Evolutionary conservation across 352 stramenopile genomes (phyloP).

Genomic region (Phytophthora pinifolia): DNA sequence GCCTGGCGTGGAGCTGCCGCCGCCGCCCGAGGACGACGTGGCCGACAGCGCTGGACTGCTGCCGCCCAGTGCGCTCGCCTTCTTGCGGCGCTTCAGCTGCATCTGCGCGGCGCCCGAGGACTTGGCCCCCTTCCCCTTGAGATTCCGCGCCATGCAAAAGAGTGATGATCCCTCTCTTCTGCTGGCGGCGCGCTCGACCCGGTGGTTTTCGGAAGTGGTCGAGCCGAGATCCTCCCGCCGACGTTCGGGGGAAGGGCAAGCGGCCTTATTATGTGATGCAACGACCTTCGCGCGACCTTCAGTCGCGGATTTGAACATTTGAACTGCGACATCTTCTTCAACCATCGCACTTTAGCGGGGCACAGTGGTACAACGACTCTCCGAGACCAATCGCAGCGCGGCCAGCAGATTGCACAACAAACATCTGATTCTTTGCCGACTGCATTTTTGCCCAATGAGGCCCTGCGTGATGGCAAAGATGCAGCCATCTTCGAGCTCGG

Average conservation of each 20-base stretch:
- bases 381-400: conserved; percentile 1
- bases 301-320: conserved; percentile 5
- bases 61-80: conserved; percentile 14
- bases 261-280: conserved; percentile 3
- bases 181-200: background rate
- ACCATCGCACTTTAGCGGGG: conserved; percentile 7
- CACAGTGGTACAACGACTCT: conserved; percentile 5
- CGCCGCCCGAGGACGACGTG: conserved; percentile 33
- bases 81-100: conserved; percentile 40
- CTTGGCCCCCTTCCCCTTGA: conserved; percentile 32
- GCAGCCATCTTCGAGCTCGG: conserved; percentile 10
- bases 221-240: conserved; percentile 27
- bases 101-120: conserved; percentile 4
- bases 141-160: conserved; percentile 33
- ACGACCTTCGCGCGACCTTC: conserved; percentile 20
- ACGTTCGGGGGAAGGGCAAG: background rate
- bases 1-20: conserved; percentile 33
- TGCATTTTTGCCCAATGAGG: background rate
- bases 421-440: conserved; percentile 11
- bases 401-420: conserved; percentile 4
- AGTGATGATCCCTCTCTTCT: conserved; percentile 30
- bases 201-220: conserved; percentile 36
- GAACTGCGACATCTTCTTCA: conserved; percentile 30
- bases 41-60: conserved; percentile 30
- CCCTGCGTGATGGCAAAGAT: background rate